Base-by-base conservation (phyloP, 441 rosid genomes). In the Gossypium schwendimanii region DNA sequence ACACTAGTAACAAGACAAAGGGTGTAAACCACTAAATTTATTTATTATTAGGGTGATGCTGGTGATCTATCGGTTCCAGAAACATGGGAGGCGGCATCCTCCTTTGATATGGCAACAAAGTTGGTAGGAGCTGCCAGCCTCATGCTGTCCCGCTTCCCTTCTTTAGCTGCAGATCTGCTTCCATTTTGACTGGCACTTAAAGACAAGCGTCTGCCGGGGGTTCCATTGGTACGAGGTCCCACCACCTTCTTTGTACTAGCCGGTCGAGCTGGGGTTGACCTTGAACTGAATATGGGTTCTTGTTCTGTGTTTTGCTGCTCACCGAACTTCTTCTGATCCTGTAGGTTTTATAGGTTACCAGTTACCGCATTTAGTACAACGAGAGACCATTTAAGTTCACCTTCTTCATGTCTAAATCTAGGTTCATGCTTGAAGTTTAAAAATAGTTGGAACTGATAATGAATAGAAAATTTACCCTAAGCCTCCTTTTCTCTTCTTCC, bases 281-380 rank as follows among this genome's bases (percentile, higher is more conserved):
- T 91, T 15, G 96, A 75, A 67, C 91, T 85, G 39, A 86, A 88
- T 2, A 78, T 80, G 60, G 88, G 17, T 70, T 94, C 98, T 81
- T 91, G 97, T 63, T 94, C 97, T 63, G 89, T 69, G 88, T 65
- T 87, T 75, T 90, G 96, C 81, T 82, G 96, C 76, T 92, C 98
- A 21, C 84, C 84, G 80, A 76, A 85, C 91, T 94, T 94, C 91
- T 94, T 92, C 57, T 90, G 93, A 78, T 92, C 98, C 97, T 91
- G 77, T 21, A 73, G 31, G 41, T 67, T 75, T 33, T 31, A 76
- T 73, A 47, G 75, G 75, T 49, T 70, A 58, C 11, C 0, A 76
- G 75, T 49, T 70, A 62, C 12, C 0, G 62, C 44, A 36, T 36
- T 71, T 15, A 50, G 72, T 9, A 41, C 61, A 45, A 20, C 8